Base-by-base conservation (phyloP, 441 rosid species). In the Erysimum pusillum region DNA sequence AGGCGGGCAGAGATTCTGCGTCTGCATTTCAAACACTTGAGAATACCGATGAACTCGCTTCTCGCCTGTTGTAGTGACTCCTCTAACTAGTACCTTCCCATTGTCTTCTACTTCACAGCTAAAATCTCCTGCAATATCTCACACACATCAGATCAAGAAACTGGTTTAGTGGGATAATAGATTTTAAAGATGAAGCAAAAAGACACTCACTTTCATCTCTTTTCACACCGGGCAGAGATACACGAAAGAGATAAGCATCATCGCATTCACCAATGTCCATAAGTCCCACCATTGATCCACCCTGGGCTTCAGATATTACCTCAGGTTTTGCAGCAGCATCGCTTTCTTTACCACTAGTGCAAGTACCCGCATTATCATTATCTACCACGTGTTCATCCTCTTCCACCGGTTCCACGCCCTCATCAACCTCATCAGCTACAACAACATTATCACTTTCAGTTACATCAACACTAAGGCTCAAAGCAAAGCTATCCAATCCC, bases 21-120 rank as follows among this genome's bases (percentile, higher is more conserved):
- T 76, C 42, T 81, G 82, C 93, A 91, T 87, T 71, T 81, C 75
- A 48, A 93, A 93, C 68, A 71, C 73, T 15, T 82, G 88, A 25
- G 89, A 79, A 71, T 71, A 76, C 41, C 80, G 76, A 25, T 65
- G 67, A 9, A 91, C 92, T 2, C 65, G 79, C 61, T 76, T 87
- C 86, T 87, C 86, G 0, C 96, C 92, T 0, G 91, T 90, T 62
- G 86, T 85, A 28, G 89, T 85, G 34, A 92, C 82, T 31, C 96
- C 93, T 76, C 84, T 83, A 63, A 90, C 76, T n/a, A 81, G 18
- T 72, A 90, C 87, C 57, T 78, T 90, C 17, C 96, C 96, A 18
- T 73, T 78, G 31, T 69, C 74, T 67, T 87, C 87, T 22, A 89
- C 83, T 72, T 78, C 77, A 62, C 94, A 90, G 45, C 88, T 89